Conservation (phyloP, 2,329 filamentous ascomycete genomes). For the Sclerotinia minor region DNA sequence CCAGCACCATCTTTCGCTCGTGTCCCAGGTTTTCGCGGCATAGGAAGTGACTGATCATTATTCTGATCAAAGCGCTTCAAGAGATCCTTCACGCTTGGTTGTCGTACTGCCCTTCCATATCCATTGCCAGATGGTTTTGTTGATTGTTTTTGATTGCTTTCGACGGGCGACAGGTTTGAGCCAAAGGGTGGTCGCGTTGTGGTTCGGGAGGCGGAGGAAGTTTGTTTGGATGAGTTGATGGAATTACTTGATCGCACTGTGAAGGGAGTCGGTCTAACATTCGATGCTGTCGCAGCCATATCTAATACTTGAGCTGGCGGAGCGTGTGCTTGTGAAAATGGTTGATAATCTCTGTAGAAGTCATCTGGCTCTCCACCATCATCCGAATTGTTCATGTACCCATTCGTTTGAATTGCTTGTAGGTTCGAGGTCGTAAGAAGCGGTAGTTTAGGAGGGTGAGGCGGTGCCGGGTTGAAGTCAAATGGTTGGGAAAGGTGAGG, state of each 20-base stretch:
- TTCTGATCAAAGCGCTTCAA: conserved; percentile 76
- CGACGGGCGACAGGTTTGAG: conserved; percentile 58
- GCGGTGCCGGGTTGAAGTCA: conserved; percentile 33
- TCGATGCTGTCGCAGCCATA: conserved; percentile 42
- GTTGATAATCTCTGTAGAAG: conserved; percentile 51
- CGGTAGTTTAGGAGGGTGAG: conserved; percentile 37
- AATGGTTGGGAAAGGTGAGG: conserved; percentile 25
- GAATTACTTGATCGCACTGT: conserved; percentile 53
- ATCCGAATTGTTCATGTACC: conserved; percentile 30
- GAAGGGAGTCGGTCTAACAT: conserved; percentile 46
- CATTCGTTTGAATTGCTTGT: conserved; percentile 33
- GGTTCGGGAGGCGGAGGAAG: conserved; percentile 45
- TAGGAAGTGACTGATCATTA: conserved; percentile 45
- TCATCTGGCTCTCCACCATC: conserved; percentile 46
- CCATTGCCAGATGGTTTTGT: conserved; percentile 37
- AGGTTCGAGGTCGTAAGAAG: conserved; percentile 38
- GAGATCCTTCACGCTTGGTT: conserved; percentile 75
- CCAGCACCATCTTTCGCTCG: conserved; percentile 31
- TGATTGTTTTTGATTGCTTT: conserved; percentile 39
- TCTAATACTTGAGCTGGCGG: conserved; percentile 30
- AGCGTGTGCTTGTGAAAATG: conserved; percentile 39
- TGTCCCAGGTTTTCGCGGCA: conserved; percentile 35
- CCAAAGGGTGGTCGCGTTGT: conserved; percentile 49
- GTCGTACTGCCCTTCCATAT: conserved; percentile 28
- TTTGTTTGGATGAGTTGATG: conserved; percentile 51